phyloP scores from a whole-genome alignment of 805 yeast species.

The Saccharomycopsis sp. region DNA sequence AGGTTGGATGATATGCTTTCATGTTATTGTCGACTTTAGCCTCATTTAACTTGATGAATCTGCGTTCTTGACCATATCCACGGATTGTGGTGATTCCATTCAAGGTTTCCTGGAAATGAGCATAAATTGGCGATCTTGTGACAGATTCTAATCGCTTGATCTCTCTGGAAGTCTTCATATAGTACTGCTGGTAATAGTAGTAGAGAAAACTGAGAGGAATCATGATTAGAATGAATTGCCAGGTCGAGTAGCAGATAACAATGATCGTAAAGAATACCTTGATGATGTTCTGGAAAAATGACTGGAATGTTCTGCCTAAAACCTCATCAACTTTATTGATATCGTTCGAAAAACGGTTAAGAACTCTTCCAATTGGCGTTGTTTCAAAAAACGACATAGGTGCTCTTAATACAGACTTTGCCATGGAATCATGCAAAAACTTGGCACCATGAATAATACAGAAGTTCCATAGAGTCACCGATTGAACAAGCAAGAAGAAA shows the following conservation, averaged over 20 bases:
- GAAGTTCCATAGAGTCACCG: conserved; percentile 65
- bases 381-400: conserved; percentile 96
- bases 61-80: conserved; percentile 59
- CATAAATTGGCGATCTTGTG: conserved; percentile 73
- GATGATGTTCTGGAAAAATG: conserved; percentile 54
- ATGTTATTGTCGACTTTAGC: conserved; percentile 76
- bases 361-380: conserved; percentile 87
- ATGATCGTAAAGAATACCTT: conserved; percentile 68
- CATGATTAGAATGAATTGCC: conserved; percentile 71
- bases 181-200: conserved; percentile 68
- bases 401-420: conserved; percentile 66
- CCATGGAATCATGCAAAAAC: conserved; percentile 69
- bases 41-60: conserved; percentile 61
- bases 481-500: conserved; percentile 52
- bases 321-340: conserved; percentile 82
- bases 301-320: conserved; percentile 61
- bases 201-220: conserved; percentile 64
- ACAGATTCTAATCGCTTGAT: conserved; percentile 77
- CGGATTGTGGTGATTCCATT: conserved; percentile 71
- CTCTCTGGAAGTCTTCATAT: conserved; percentile 72
- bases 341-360: conserved; percentile 89
- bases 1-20: conserved; percentile 88
- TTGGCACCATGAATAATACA: conserved; percentile 82
- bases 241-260: conserved; percentile 82
- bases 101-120: conserved; percentile 78